A percentile compares a stretch with the other conserved stretches of the same genome.
These are phyloP conservation scores for Torulaspora delbrueckii DNA, from an alignment of 805 yeast genomes.

Conservation along the genomic window DNA sequence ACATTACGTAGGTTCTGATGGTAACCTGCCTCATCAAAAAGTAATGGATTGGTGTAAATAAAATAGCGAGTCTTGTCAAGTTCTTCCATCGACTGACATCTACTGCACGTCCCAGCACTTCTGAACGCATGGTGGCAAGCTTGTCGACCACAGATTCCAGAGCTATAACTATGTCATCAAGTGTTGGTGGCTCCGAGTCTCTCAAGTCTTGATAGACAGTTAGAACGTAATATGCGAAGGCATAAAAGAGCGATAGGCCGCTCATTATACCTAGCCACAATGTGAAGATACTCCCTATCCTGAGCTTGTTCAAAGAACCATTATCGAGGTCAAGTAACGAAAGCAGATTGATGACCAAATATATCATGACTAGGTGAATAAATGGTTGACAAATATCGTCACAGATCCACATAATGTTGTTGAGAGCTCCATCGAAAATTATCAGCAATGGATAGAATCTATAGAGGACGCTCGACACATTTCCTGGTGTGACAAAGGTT, in stretches of 20 bases:
- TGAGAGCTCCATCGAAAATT: conserved; percentile 24
- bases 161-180: conserved; percentile 29
- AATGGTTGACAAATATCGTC: conserved; percentile 28
- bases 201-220: conserved; percentile 20
- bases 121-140: conserved; percentile 20
- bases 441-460: conserved; percentile 29
- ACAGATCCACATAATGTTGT: conserved; percentile 29
- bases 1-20: conserved; percentile 13
- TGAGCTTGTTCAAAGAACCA: not conserved
- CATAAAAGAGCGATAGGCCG: conserved; percentile 10
- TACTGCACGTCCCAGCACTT: conserved; percentile 8
- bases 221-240: conserved; percentile 21
- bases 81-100: conserved; percentile 1
- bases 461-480: conserved; percentile 21
- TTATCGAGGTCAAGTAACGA: conserved; percentile 1
- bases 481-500: conserved; percentile 21
- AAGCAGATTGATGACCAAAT: conserved; percentile 15
- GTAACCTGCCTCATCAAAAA: conserved; percentile 14
- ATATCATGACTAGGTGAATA: conserved; percentile 21
- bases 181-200: conserved; percentile 30
- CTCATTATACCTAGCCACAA: conserved; percentile 25
- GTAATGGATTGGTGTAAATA: conserved; percentile 23
- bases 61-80: conserved; percentile 2
- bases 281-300: conserved; percentile 2
- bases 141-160: conserved; percentile 27